Conservation (phyloP, 768 basidiomycete species). For the Rhodotorula diobovata region DNA sequence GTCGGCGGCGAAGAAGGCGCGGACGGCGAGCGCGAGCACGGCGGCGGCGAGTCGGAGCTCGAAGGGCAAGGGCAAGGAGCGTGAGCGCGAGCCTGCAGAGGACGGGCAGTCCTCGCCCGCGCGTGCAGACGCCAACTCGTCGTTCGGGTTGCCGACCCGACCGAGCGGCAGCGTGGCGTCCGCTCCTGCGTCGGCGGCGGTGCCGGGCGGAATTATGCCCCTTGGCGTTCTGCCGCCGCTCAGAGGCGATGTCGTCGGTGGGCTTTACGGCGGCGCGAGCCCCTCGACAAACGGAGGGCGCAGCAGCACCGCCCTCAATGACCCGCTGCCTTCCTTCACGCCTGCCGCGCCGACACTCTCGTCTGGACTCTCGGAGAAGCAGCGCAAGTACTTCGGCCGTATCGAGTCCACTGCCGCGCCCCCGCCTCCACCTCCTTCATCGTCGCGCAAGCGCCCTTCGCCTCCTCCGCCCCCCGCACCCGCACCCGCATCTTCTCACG, state of each 20-base stretch:
- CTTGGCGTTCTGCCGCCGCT: not conserved
- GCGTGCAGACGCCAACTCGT: no score
- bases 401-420: not conserved
- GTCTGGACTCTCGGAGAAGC: not conserved
- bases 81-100: not conserved
- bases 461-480: not conserved
- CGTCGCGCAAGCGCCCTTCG: no score
- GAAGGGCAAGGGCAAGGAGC: not conserved
- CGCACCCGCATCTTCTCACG: no score
- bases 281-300: not conserved
- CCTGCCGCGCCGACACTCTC: no score
- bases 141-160: not conserved
- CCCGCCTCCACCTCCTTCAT: not conserved
- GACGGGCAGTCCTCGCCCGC: not conserved
- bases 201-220: not conserved
- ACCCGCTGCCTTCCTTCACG: no score
- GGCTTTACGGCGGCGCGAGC: not conserved
- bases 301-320: not conserved
- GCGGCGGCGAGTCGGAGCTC: not conserved
- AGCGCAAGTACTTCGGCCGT: not conserved
- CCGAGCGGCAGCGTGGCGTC: not conserved
- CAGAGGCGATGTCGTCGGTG: not conserved
- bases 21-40: not conserved
- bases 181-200: not conserved
- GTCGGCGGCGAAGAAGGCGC: not conserved